Percentiles rank a stretch among this genome's conserved stretches.
Evolutionary conservation across 1,139 yeast genomes (phyloP).

Genomic region (Candida frijolesensis): DNA sequence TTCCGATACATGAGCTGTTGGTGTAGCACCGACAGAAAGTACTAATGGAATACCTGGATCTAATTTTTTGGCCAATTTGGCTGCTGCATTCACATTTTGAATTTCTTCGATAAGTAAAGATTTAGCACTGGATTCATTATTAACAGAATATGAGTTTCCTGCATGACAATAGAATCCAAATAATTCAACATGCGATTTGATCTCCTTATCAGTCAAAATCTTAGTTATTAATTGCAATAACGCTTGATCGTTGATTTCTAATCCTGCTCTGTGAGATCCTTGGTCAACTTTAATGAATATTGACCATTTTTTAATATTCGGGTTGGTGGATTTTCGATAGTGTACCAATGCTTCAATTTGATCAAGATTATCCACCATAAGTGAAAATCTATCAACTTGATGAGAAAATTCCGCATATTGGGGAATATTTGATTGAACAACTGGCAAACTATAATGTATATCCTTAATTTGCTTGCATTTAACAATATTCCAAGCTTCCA

Average conservation of each 20-base stretch:
- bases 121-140: conserved; percentile 50
- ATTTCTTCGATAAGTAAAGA: conserved; percentile 56
- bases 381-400: conserved; percentile 45
- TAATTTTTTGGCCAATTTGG: conserved; percentile 36
- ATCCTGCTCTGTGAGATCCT: conserved; percentile 70
- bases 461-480: conserved; percentile 54
- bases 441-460: conserved; percentile 71
- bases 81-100: conserved; percentile 56
- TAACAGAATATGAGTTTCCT: conserved; percentile 68
- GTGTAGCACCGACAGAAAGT: conserved; percentile 77
- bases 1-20: conserved; percentile 70
- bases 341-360: conserved; percentile 54
- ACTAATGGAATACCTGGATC: conserved; percentile 32
- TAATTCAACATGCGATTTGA: conserved; percentile 37
- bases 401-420: conserved; percentile 51
- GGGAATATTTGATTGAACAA: conserved; percentile 51
- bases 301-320: conserved; percentile 47
- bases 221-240: conserved; percentile 32
- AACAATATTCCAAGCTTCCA: conserved; percentile 62
- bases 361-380: conserved; percentile 63
- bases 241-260: conserved; percentile 32
- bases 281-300: conserved; percentile 58
- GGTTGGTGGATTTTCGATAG: conserved; percentile 26
- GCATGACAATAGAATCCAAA: conserved; percentile 81
- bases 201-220: conserved; percentile 23